Conservation (phyloP, 257 asterid genomes). For the Apocynum venetum region DNA sequence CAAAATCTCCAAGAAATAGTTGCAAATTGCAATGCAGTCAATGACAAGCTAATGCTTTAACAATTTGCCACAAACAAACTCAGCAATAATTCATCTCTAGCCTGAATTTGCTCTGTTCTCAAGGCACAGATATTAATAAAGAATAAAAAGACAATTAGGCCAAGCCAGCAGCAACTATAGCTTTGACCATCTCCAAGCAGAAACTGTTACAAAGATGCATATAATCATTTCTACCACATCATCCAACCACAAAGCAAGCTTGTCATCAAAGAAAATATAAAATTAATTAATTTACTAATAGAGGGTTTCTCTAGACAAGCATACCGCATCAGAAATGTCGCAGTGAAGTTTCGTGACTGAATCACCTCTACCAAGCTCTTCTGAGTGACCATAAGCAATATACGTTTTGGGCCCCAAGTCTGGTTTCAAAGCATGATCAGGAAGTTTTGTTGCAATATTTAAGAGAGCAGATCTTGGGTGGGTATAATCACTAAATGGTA, state of each 20-base stretch:
- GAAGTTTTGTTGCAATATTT: constrained; percentile 83
- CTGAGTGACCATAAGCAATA: constrained; percentile 69
- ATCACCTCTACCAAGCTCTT: constrained; percentile 81
- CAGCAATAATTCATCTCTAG: neutral
- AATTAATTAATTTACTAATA: neutral
- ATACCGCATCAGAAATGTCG: constrained; percentile 86
- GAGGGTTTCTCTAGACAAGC: constrained; percentile 16
- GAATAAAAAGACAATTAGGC: neutral
- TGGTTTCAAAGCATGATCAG: constrained; percentile 61
- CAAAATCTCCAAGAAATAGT: neutral
- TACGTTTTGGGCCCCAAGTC: constrained; percentile 90
- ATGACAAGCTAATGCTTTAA: neutral
- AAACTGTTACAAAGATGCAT: neutral
- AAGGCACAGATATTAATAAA: neutral
- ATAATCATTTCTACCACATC: neutral
- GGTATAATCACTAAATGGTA: constrained; percentile 74
- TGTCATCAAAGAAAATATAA: neutral
- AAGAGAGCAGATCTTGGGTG: constrained; percentile 59
- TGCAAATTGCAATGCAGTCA: neutral
- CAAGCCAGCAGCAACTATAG: neutral
- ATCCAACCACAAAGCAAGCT: neutral
- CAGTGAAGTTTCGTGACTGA: constrained; percentile 80
- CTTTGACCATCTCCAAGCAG: neutral
- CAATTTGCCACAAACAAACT: constrained; percentile 3
- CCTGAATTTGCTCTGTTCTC: neutral